phyloP scores from a whole-genome alignment of 2,329 filamentous ascomycete species.

The Penicillium capsulatum region DNA sequence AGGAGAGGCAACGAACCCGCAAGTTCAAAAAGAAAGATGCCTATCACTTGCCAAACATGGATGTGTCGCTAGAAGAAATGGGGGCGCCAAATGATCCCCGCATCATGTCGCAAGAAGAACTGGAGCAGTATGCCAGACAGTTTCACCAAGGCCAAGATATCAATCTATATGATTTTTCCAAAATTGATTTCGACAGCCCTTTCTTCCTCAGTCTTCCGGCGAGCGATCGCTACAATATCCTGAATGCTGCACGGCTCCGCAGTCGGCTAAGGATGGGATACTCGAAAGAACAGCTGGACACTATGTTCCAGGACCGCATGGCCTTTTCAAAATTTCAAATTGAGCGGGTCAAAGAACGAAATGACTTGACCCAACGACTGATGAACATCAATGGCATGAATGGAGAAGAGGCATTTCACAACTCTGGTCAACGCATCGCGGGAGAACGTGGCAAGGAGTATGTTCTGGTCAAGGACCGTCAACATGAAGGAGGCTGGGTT shows the following conservation, averaged over 20 bases:
- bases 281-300: constrained; percentile 91
- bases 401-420: constrained; percentile 65
- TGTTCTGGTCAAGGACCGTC: constrained; percentile 91
- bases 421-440: constrained; percentile 51
- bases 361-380: constrained; percentile 86
- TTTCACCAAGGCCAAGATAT: constrained; percentile 92
- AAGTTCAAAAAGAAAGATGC: constrained; percentile 88
- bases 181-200: constrained; percentile 94
- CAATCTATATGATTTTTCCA: constrained; percentile 86
- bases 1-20: constrained; percentile 68
- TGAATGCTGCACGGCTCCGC: constrained; percentile 85
- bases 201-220: constrained; percentile 91
- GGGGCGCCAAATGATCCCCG: constrained; percentile 85
- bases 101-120: constrained; percentile 91
- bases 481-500: constrained; percentile 92
- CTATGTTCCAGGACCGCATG: constrained; percentile 97
- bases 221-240: constrained; percentile 90
- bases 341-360: constrained; percentile 85
- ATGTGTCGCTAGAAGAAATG: constrained; percentile 75
- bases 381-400: constrained; percentile 95
- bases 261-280: constrained; percentile 91
- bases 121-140: constrained; percentile 89
- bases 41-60: constrained; percentile 87
- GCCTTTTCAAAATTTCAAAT: constrained; percentile 96
- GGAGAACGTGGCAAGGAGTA: constrained; percentile 89